phyloP scores from a whole-genome alignment of 352 stramenopile species.

The Phytopythium helicoides region DNA sequence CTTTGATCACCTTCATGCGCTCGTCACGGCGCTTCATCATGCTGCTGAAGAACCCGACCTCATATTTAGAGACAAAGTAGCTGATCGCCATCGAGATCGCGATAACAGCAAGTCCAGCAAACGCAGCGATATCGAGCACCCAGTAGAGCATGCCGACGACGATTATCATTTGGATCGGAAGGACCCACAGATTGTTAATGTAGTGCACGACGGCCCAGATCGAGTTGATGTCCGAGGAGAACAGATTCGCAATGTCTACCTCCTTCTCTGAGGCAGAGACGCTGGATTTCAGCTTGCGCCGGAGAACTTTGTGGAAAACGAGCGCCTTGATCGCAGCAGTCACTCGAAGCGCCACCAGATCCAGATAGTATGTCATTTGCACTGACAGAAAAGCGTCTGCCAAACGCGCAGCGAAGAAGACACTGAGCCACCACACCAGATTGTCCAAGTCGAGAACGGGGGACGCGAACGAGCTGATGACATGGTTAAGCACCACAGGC shows the following conservation, averaged over 20 bases:
- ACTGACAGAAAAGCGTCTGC: constrained; percentile 23
- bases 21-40: constrained; percentile 86
- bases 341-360: no score
- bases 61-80: constrained; percentile 42
- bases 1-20: constrained; percentile 88
- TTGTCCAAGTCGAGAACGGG: neutral
- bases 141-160: constrained; percentile 35
- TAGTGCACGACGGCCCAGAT: constrained; percentile 28
- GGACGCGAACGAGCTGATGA: neutral
- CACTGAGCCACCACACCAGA: neutral
- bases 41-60: constrained; percentile 45
- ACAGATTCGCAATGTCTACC: no score
- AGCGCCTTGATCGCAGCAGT: no score
- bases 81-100: constrained; percentile 24
- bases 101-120: constrained; percentile 39
- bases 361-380: no score
- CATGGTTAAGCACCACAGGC: constrained; percentile 29
- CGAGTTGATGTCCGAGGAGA: no score
- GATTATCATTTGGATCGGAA: constrained; percentile 31
- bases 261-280: no score
- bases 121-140: constrained; percentile 27
- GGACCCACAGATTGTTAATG: constrained; percentile 44
- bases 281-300: no score
- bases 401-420: constrained; percentile 62
- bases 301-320: no score